phyloP scores from a whole-genome alignment of 495 filamentous ascomycete genomes.

The Aspergillus asperescens region DNA sequence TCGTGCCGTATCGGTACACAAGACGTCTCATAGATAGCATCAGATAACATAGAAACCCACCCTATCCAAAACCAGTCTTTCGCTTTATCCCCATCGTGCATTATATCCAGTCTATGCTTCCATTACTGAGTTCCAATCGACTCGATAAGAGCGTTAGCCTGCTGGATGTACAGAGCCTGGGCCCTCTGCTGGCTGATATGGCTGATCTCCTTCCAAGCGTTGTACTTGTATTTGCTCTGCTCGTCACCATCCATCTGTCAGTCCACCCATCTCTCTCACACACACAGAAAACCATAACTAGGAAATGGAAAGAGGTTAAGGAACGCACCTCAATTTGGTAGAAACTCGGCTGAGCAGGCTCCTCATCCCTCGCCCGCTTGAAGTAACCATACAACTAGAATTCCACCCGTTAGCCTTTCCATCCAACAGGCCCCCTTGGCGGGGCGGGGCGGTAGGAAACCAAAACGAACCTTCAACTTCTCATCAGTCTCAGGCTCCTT shows the following conservation, averaged over 20 bases:
- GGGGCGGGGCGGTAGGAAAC: too few species aligned
- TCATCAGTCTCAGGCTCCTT: constrained; percentile 48
- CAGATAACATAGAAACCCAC: constrained; percentile 5
- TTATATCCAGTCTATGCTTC: too few species aligned
- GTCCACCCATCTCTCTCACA: neutral
- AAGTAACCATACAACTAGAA: constrained; percentile 53
- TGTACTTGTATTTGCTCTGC: constrained; percentile 74
- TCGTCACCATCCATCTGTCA: too few species aligned
- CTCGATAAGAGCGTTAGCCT: constrained; percentile 63
- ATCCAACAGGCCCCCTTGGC: neutral
- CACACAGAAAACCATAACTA: neutral
- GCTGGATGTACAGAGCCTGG: constrained; percentile 68
- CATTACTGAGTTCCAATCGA: constrained; percentile 47
- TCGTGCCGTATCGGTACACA: too few species aligned
- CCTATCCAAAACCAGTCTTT: constrained; percentile 1
- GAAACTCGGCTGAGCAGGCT: constrained; percentile 39
- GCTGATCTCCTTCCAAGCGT: constrained; percentile 64
- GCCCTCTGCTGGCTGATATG: constrained; percentile 55
- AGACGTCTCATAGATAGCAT: too few species aligned
- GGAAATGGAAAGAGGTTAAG: neutral
- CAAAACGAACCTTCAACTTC: constrained; percentile 49
- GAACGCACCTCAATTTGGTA: constrained; percentile 50
- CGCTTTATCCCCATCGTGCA: constrained; percentile 14
- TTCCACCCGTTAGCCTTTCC: constrained; percentile 2
- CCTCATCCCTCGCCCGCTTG: constrained; percentile 51